These are phyloP conservation scores for Aphanomyces cochlioides DNA, from an alignment of 352 stramenopile species.

Conservation along the genomic window DNA sequence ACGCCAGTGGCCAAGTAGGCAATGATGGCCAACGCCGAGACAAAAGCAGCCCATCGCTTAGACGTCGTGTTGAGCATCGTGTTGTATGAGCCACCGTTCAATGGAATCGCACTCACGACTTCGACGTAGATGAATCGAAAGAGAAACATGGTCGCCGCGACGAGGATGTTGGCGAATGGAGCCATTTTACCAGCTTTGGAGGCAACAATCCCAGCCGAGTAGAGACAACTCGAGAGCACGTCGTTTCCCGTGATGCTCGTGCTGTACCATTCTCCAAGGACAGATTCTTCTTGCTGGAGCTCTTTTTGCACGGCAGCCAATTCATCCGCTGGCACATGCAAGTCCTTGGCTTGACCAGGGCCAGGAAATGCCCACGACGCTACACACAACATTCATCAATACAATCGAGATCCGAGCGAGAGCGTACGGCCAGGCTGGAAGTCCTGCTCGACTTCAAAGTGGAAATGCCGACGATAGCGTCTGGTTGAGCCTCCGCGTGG, in stretches of 20 bases:
- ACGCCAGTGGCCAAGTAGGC: conserved; percentile 82
- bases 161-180: conserved; percentile 59
- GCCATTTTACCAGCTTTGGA: conserved; percentile 64
- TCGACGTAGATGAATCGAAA: conserved; percentile 72
- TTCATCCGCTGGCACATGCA: conserved; percentile 24
- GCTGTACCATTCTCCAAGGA: conserved; percentile 61
- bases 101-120: conserved; percentile 72
- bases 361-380: conserved; percentile 26
- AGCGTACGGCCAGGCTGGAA: conserved; percentile 18
- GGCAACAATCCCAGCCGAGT: conserved; percentile 44
- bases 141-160: conserved; percentile 48
- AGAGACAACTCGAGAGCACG: conserved; percentile 78
- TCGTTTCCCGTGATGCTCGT: conserved; percentile 87
- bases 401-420: neutral
- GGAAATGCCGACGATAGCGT: conserved; percentile 11
- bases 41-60: conserved; percentile 69
- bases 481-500: neutral
- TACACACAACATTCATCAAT: neutral
- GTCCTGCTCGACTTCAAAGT: conserved; percentile 23
- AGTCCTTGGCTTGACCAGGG: neutral
- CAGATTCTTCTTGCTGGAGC: conserved; percentile 32
- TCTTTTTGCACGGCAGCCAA: conserved; percentile 40
- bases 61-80: conserved; percentile 81
- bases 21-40: conserved; percentile 71
- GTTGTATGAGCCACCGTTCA: conserved; percentile 86